phyloP scores from a whole-genome alignment of 768 basidiomycete species.

The Mycena amicta region DNA sequence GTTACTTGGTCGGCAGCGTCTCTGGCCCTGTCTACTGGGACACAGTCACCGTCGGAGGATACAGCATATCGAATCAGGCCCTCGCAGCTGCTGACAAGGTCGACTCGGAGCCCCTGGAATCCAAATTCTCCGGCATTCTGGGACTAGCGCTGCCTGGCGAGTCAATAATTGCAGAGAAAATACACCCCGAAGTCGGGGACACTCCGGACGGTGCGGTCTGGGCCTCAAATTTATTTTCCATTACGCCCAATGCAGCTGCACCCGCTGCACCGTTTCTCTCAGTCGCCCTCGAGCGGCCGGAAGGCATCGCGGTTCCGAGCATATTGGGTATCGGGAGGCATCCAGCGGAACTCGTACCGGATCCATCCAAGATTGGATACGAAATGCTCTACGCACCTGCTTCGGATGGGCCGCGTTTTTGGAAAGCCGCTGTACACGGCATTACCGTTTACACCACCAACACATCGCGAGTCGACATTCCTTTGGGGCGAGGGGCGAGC shows the following conservation, averaged over 20 bases:
- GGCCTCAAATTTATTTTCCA: constrained; percentile 71
- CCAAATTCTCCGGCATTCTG: constrained; percentile 65
- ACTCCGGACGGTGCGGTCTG: constrained; percentile 66
- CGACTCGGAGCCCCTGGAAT: constrained; percentile 55
- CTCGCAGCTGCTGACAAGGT: constrained; percentile 67
- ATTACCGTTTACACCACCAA: constrained; percentile 56
- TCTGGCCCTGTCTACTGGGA: constrained; percentile 75
- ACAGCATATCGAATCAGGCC: constrained; percentile 66
- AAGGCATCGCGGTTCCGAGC: constrained; percentile 56
- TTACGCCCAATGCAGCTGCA: constrained; percentile 53
- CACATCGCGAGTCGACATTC: constrained; percentile 10
- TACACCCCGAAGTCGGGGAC: constrained; percentile 53
- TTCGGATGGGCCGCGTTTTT: constrained; percentile 58
- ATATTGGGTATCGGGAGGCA: constrained; percentile 72
- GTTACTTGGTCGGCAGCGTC: constrained; percentile 62
- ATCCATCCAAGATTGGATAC: constrained; percentile 57
- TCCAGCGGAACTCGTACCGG: constrained; percentile 51
- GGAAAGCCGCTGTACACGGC: constrained; percentile 60
- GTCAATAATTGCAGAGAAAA: constrained; percentile 58
- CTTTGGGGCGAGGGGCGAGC: constrained; percentile 30
- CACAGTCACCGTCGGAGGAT: constrained; percentile 60
- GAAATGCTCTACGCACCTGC: constrained; percentile 35
- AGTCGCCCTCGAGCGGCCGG: constrained; percentile 69
- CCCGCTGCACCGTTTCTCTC: constrained; percentile 69
- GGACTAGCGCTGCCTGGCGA: constrained; percentile 76